Evolutionary conservation across 2,329 filamentous ascomycete genomes (phyloP).

Genomic region (Graphilbum fragrans): DNA sequence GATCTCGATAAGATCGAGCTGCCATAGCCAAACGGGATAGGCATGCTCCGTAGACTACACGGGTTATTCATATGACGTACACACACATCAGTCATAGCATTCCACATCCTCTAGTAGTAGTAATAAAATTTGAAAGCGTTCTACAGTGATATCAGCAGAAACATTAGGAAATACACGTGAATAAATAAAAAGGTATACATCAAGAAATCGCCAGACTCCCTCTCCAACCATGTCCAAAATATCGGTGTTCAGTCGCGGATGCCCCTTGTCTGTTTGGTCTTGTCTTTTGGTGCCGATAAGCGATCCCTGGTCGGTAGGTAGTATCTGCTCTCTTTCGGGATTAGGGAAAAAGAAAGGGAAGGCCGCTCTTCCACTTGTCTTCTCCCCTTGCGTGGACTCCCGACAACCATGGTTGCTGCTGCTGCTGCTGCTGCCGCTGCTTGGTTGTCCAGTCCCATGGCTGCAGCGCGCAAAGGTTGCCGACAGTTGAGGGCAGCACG

Average conservation of each 20-base stretch:
- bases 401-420: not conserved
- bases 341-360: not conserved
- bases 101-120: not conserved
- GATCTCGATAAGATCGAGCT: conserved; percentile 44
- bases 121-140: conserved; percentile 6
- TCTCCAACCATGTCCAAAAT: conserved; percentile 3
- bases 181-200: conserved; percentile 9
- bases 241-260: not conserved
- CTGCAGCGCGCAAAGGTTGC: no score
- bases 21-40: conserved; percentile 7
- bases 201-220: conserved; percentile 3
- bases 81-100: not conserved
- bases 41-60: no score
- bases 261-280: not conserved
- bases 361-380: not conserved
- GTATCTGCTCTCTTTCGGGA: not conserved
- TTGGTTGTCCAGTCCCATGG: no score
- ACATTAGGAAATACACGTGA: conserved; percentile 6
- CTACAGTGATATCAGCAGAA: conserved; percentile 13
- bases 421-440: no score
- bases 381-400: not conserved
- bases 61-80: no score
- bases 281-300: not conserved
- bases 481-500: not conserved
- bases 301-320: not conserved